Base-by-base conservation (phyloP, 2,329 filamentous ascomycete genomes). In the Fusarium piperis region DNA sequence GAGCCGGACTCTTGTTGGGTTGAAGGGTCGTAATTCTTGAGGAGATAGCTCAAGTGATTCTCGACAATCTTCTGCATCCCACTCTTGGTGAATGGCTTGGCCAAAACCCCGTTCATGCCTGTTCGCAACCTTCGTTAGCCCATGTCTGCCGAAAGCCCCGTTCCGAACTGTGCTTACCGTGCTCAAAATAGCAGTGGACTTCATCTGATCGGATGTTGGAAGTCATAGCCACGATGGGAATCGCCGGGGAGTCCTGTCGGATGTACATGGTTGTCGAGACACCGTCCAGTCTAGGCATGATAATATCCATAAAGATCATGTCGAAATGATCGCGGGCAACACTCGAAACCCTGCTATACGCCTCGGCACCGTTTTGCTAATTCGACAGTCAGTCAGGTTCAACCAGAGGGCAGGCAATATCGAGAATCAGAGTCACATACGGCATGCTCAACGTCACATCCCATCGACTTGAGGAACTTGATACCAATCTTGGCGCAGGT, bases 61-160 rank as follows among this genome's bases (percentile, higher is more conserved):
- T 96, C 93, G 32, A 99, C 87, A 83, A 97, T 92, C 72, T 92
- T 91, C 62, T 94, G 87, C 85, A 96, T 93, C 39, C 93, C 93
- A 74, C 94, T 93, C 76, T 93, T 92, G 6, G 96, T 99, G 80
- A 99, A 99, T 0, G 96, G 96, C 79, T 99, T 99, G 0, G 96
- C 95, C 67, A 99, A 85, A 18, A 99, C 95, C 78, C 97, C 96
- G 78, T 97, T 97, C 95, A 99, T 98, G 46, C 95, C 95, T 97
- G 41, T 2, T n/a, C 41, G 4, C 44, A 28, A 59, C 57, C 9
- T 8, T 30, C 12, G 57, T 70, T 52, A 67, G 59, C 76, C 75
- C 64, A 64, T 46, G 30, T 44, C 16, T 30, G 15, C 36, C 11
- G 20, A 15, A 16, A 36, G n/a, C 15, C 28, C 7, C 20, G 6